Conservation (phyloP, 176 grass and related monocot genomes). For the Poa pratensis region DNA sequence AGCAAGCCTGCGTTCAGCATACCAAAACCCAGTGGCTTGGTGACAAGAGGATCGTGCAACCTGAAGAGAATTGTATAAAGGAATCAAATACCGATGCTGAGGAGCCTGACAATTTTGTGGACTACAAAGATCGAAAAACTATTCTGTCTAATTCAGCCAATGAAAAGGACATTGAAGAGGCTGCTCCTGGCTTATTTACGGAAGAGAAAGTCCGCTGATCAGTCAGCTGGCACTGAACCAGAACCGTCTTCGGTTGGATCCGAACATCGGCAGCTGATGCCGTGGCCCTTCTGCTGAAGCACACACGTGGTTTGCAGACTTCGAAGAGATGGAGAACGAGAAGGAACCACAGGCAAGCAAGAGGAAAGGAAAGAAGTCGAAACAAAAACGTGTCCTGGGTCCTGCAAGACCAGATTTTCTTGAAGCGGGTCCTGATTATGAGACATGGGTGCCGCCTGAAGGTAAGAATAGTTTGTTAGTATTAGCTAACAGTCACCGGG, state of each 20-base stretch:
- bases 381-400: constrained; percentile 75
- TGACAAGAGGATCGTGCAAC: constrained; percentile 56
- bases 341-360: constrained; percentile 35
- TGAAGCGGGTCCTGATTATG: constrained; percentile 53
- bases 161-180: constrained; percentile 68
- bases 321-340: constrained; percentile 53
- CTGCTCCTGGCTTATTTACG: constrained; percentile 88
- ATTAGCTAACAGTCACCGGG: neutral
- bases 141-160: constrained; percentile 49
- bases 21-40: constrained; percentile 93
- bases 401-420: constrained; percentile 88
- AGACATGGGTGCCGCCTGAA: constrained; percentile 95
- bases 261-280: constrained; percentile 86
- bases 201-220: constrained; percentile 62
- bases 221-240: constrained; percentile 30
- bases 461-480: constrained; percentile 53
- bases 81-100: constrained; percentile 50
- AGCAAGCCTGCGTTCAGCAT: constrained; percentile 56
- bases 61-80: constrained; percentile 63
- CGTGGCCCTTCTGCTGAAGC: constrained; percentile 92
- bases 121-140: constrained; percentile 88
- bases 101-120: constrained; percentile 84
- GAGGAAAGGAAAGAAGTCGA: constrained; percentile 55
- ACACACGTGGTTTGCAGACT: constrained; percentile 66
- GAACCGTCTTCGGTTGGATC: constrained; percentile 61